Evolutionary conservation across 192 early-diverging fungal species (phyloP), one percentile per base, ranked within the genome.

Genomic region (Spinellus fusiger): DNA sequence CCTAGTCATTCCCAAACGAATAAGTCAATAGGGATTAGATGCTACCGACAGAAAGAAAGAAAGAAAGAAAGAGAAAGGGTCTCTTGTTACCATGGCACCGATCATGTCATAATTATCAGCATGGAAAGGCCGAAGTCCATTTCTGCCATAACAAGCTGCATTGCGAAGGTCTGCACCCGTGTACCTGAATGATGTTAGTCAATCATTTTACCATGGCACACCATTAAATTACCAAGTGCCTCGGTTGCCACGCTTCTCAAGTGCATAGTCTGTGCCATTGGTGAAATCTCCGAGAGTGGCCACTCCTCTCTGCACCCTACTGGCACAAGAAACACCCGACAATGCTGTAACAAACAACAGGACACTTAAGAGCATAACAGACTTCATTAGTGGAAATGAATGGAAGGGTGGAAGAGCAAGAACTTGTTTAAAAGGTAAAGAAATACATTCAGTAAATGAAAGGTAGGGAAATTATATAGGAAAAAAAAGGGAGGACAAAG

Each of bases 121-220:
- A 61, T 60, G 46, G 44, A 69, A 74, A 33, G 25, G 35, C 20
- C 51, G 51, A 23, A 74, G 40, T 31, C 68, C 68, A 13, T 62
- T 59, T 23, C 58, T 37, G 29, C 53, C 72, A n/a, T 74, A 74
- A 53, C 72, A 74, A 7, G 72, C 72, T 34, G 72, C 62, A 33
- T 74, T 70, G n/a, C 65, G 56, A 40, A 74, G 62, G 47, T 66
- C 67, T 28, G 44, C 28, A 5, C 68, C 72, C 22, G 49, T 28
- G 23, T 74, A 74, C 67, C 67, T 68, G 40, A 22, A 31, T 27
- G 44, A 51, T 35, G 15, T 5, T 25, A 5, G 16, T 12, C 20
- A 33, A n/a, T n/a, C n/a, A n/a, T n/a, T n/a, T n/a, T n/a, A n/a
- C n/a, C n/a, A 0, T 55, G 31, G 6, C n/a, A 47, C 25, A 16